A percentile compares a stretch with the other conserved stretches of the same genome.
Conservation (phyloP, 768 basidiomycete genomes). For the Calocera viscosa region DNA sequence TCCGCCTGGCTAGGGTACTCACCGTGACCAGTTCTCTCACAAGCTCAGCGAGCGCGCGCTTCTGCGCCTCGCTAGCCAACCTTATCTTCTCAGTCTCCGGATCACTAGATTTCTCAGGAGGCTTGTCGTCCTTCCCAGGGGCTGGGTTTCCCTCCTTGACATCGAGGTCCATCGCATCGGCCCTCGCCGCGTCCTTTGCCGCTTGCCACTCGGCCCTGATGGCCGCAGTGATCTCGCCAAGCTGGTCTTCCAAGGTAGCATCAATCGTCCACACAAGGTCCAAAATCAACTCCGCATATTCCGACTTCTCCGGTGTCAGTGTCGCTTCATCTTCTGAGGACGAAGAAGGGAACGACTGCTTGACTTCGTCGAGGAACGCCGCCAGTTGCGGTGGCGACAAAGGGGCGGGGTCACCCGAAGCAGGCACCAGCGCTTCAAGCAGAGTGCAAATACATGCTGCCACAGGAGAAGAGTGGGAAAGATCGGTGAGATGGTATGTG, state of each 20-base stretch:
- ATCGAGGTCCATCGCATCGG: constrained; percentile 18
- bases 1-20: not conserved
- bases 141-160: constrained; percentile 23
- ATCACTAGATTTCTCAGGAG: not conserved
- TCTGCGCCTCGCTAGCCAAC: constrained; percentile 48
- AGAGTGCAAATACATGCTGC: not conserved
- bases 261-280: constrained; percentile 77
- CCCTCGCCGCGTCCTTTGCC: not conserved
- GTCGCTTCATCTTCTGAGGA: not conserved
- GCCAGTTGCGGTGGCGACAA: not conserved
- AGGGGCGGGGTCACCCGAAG: not conserved
- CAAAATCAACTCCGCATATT: constrained; percentile 43
- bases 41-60: constrained; percentile 43
- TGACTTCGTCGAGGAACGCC: not conserved
- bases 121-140: constrained; percentile 13
- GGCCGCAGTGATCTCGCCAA: constrained; percentile 42
- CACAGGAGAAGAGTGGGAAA: not conserved
- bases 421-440: not conserved
- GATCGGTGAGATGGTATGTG: not conserved
- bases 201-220: constrained; percentile 18
- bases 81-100: constrained; percentile 30
- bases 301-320: not conserved
- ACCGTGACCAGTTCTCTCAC: constrained; percentile 48
- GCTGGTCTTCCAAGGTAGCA: constrained; percentile 57
- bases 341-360: constrained; percentile 2